Evolutionary conservation across 305 asterid species (phyloP), one percentile per base, ranked within the genome.

Genomic region (Fraxinus sp.): DNA sequence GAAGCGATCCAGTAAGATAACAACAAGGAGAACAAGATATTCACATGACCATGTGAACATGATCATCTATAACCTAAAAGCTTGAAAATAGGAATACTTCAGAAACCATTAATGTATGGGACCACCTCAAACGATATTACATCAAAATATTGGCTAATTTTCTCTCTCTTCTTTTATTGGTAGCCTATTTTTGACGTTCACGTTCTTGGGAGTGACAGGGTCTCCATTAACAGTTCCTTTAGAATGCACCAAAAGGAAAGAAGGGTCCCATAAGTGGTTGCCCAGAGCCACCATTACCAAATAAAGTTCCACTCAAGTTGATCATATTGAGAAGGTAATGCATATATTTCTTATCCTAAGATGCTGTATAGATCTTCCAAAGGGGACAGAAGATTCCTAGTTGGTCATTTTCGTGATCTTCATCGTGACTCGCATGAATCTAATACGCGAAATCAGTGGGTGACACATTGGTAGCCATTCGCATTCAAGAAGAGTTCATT

Each of bases 361-460:
- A 85, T 83, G 90, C 86, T 46, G 64, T 84, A 78, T 84, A 77
- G 62, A 83, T 86, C 87, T 81, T 84, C 78, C 72, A 81, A 87
- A 85, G 83, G 81, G 74, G 83, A 86, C 88, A 83, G 77, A 87
- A 86, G 91, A 91, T 91, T 88, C 95, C 89, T 85, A 84, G 85
- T 87, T 83, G 84, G 89, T 87, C 86, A 57, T 80, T 87, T 80
- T 88, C 86, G 81, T 30, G 33, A 77, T 84, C 79, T 82, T 79
- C 85, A 82, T 76, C 18, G 76, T 81, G 80, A 78, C 71, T 85
- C 26, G 33, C 85, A 70, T 81, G 88, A 81, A 79, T 64, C 66
- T 71, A 75, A 82, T 76, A 81, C 62, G 74, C 79, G 35, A 35
- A 75, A 41, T 71, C 81, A 86, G 89, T 87, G 91, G 90, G 83